Conservation (phyloP, 768 basidiomycete species). For the Dacryopinax spathularia region DNA sequence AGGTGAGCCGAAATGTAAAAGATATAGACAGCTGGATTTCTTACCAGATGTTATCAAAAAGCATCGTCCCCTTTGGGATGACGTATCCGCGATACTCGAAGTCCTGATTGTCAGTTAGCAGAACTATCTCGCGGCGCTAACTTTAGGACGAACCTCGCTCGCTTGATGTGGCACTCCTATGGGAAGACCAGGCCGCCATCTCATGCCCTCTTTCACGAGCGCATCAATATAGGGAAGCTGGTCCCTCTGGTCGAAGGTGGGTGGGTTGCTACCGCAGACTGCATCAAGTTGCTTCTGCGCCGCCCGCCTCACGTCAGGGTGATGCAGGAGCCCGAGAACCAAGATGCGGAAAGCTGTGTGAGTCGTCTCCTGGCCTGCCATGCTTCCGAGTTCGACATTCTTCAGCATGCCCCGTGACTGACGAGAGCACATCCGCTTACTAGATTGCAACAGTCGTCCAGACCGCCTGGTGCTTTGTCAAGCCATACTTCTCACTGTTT, state of each 20-base stretch:
- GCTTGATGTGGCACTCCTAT: constrained; percentile 13
- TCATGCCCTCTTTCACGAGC: constrained; percentile 23
- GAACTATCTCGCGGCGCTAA: neutral
- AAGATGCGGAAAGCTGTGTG: constrained; percentile 5
- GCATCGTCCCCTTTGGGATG: constrained; percentile 9
- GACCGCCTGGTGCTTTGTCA: neutral
- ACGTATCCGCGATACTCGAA: constrained; percentile 8
- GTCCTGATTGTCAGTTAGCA: neutral
- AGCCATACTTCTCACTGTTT: neutral
- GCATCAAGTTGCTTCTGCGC: constrained; percentile 7
- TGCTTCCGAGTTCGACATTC: neutral
- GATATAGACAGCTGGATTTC: no score
- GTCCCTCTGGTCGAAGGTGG: constrained; percentile 28
- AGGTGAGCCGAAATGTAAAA: no score
- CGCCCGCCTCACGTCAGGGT: constrained; percentile 5
- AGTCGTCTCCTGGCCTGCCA: neutral
- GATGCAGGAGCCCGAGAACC: constrained; percentile 12
- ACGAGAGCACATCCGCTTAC: neutral
- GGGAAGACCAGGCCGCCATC: constrained; percentile 34
- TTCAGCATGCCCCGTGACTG: neutral
- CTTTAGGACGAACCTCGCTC: neutral
- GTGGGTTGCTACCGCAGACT: constrained; percentile 15
- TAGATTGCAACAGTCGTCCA: neutral
- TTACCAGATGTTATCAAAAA: constrained; percentile 15
- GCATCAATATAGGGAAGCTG: constrained; percentile 32